These are phyloP conservation scores for Rossbeevera mucosa DNA, from an alignment of 768 basidiomycete species.

Conservation along the genomic window DNA sequence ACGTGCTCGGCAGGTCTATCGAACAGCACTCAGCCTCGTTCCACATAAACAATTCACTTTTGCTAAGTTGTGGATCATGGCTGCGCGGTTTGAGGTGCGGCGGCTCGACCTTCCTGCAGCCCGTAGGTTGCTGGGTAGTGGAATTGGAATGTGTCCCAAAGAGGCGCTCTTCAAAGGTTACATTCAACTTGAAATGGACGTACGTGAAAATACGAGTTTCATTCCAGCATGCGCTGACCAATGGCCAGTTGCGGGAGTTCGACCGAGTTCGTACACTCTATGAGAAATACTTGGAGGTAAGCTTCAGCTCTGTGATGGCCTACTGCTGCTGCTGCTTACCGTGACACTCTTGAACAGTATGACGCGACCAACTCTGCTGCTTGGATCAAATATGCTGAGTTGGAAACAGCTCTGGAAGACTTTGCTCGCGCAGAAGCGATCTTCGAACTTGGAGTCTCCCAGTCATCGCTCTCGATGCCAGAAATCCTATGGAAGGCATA, in stretches of 20 bases:
- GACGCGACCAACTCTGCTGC: conserved; percentile 88
- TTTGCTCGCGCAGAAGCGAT: conserved; percentile 86
- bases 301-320: conserved; percentile 9
- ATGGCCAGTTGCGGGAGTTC: conserved; percentile 79
- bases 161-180: conserved; percentile 95
- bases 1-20: conserved; percentile 87
- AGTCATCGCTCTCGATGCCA: conserved; percentile 87
- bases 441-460: conserved; percentile 86
- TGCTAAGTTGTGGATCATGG: conserved; percentile 92
- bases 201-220: conserved; percentile 31
- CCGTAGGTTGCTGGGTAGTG: conserved; percentile 82
- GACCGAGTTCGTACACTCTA: conserved; percentile 89
- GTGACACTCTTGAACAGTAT: conserved; percentile 40
- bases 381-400: conserved; percentile 95
- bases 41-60: conserved; percentile 98
- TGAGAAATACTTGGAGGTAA: conserved; percentile 89
- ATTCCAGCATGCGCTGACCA: conserved; percentile 5
- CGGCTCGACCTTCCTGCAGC: conserved; percentile 77
- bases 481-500: conserved; percentile 93
- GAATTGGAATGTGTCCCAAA: conserved; percentile 95
- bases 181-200: conserved; percentile 89
- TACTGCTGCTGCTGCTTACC: neutral
- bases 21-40: conserved; percentile 81
- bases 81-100: conserved; percentile 88
- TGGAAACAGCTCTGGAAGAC: conserved; percentile 85